phyloP scores from a whole-genome alignment of 2,329 filamentous ascomycete genomes.

The Sordariomycetes sp. region DNA sequence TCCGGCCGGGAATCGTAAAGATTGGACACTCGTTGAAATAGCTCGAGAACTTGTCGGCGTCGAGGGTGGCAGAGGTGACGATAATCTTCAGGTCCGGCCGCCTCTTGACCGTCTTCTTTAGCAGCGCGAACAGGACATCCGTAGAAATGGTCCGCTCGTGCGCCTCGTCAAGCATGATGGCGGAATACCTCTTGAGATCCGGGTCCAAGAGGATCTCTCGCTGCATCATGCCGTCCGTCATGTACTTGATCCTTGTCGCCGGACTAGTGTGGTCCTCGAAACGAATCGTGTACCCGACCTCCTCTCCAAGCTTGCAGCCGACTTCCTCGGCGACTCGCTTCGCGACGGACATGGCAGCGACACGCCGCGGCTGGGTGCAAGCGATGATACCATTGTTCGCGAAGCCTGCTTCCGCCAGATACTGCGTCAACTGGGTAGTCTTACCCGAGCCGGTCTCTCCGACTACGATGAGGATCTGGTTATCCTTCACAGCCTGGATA shows the following conservation, averaged over 20 bases:
- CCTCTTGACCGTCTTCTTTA: slow-evolving; percentile 85
- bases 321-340: slow-evolving; percentile 96
- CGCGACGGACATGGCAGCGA: slow-evolving; percentile 94
- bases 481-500: slow-evolving; percentile 72
- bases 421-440: slow-evolving; percentile 92
- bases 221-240: slow-evolving; percentile 98
- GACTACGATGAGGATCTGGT: slow-evolving; percentile 90
- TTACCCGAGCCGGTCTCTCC: slow-evolving; percentile 96
- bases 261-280: slow-evolving; percentile 90
- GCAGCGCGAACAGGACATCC: slow-evolving; percentile 82
- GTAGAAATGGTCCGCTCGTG: slow-evolving; percentile 96
- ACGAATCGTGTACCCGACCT: slow-evolving; percentile 94
- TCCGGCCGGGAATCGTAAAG: slow-evolving; percentile 89
- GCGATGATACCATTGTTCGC: slow-evolving; percentile 80
- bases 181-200: slow-evolving; percentile 77
- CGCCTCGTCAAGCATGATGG: slow-evolving; percentile 96
- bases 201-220: slow-evolving; percentile 89
- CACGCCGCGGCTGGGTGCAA: slow-evolving; percentile 92
- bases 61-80: slow-evolving; percentile 89
- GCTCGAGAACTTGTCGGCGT: slow-evolving; percentile 92
- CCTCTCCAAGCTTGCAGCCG: slow-evolving; percentile 76
- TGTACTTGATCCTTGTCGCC: slow-evolving; percentile 92
- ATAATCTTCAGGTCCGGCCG: slow-evolving; percentile 86
- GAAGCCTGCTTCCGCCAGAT: slow-evolving; percentile 84
- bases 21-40: slow-evolving; percentile 97